Evolutionary conservation across 352 stramenopile genomes (phyloP).

Genomic region (Pythium vanterpoolii): DNA sequence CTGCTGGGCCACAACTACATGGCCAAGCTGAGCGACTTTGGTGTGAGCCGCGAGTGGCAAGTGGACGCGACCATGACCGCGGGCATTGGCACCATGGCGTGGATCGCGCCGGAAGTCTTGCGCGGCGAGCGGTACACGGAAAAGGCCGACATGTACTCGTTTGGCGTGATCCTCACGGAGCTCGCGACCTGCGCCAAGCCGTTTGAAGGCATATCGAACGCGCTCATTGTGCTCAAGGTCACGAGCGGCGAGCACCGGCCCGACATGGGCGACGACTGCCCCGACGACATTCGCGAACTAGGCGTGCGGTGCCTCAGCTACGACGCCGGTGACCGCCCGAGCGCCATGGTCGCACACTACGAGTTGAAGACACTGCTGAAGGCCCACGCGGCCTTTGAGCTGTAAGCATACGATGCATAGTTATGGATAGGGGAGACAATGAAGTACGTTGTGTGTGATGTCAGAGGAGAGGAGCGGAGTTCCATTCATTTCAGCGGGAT

Average conservation of each 20-base stretch:
- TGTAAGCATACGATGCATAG: slow-evolving; percentile 12
- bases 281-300: slow-evolving; percentile 64
- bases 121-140: slow-evolving; percentile 82
- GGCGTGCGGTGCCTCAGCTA: slow-evolving; percentile 62
- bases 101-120: slow-evolving; percentile 79
- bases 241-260: slow-evolving; percentile 61
- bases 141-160: slow-evolving; percentile 86
- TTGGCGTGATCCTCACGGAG: slow-evolving; percentile 78
- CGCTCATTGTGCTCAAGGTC: slow-evolving; percentile 71
- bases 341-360: slow-evolving; percentile 71
- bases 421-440: too few relatives aligned
- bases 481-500: too few relatives aligned
- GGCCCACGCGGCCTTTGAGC: slow-evolving; percentile 17
- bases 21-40: slow-evolving; percentile 83
- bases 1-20: slow-evolving; percentile 46
- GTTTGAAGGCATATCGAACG: slow-evolving; percentile 68
- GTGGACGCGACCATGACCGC: slow-evolving; percentile 80
- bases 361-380: slow-evolving; percentile 70
- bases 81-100: slow-evolving; percentile 82
- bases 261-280: slow-evolving; percentile 48
- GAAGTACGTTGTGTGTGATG: too few relatives aligned
- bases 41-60: slow-evolving; percentile 72
- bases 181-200: slow-evolving; percentile 60
- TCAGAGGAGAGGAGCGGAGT: too few relatives aligned
- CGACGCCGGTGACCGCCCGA: slow-evolving; percentile 56